Evolutionary conservation across 495 filamentous ascomycete species (phyloP).

Genomic region (Oleoguttula mirabilis): DNA sequence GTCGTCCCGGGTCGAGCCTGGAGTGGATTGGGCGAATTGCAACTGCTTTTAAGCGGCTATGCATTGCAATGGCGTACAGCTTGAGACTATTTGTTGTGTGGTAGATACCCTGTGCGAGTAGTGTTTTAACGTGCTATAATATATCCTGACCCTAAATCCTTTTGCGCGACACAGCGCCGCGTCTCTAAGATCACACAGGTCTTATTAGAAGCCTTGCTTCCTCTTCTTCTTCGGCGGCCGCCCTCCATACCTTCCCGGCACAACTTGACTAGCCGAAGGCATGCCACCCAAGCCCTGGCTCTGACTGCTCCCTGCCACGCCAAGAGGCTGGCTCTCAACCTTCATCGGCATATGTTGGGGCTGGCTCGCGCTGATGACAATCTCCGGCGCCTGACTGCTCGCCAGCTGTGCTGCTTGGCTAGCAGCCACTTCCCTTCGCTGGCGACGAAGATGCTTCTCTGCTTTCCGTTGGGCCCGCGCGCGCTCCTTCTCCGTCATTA

Average conservation of each 20-base stretch:
- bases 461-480: constrained; percentile 4
- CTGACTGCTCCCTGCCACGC: constrained; percentile 2
- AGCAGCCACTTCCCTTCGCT: constrained; percentile 15
- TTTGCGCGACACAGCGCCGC: too few relatives aligned
- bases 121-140: neutral
- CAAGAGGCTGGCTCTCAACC: constrained; percentile 6
- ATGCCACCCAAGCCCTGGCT: constrained; percentile 2
- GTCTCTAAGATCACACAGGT: too few relatives aligned
- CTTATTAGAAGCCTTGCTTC: constrained; percentile 27
- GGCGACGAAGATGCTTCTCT: constrained; percentile 8
- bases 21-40: too few relatives aligned
- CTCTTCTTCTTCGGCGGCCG: constrained; percentile 27
- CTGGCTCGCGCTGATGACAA: constrained; percentile 15
- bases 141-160: neutral
- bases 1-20: too few relatives aligned
- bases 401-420: constrained; percentile 7
- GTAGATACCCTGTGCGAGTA: constrained; percentile 5
- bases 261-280: constrained; percentile 24
- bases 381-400: constrained; percentile 12
- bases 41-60: neutral
- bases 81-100: neutral
- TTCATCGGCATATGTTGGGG: neutral
- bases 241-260: constrained; percentile 25
- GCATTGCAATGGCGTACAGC: neutral
- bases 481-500: constrained; percentile 15